These are phyloP conservation scores for Amaranthus tricolor DNA, from an alignment of 179 eudicot species.

Conservation along the genomic window DNA sequence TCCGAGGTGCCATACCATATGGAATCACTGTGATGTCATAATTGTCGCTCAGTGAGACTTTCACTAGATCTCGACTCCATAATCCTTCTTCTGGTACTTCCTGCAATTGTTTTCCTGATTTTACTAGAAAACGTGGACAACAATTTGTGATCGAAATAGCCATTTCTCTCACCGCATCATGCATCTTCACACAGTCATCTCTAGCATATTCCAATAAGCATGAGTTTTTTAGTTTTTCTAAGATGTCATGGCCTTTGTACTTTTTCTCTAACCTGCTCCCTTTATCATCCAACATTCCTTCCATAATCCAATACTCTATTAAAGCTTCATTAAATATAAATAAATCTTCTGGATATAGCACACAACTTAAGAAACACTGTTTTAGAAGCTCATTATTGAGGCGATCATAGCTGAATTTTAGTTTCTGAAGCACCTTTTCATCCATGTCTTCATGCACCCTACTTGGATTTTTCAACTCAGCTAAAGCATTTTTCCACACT, in stretches of 20 bases:
- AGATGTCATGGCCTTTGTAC: constrained; percentile 10
- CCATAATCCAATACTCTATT: constrained; percentile 14
- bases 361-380: constrained; percentile 12
- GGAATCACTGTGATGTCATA: background rate
- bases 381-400: background rate
- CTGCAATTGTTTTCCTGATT: background rate
- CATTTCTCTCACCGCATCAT: constrained; percentile 25
- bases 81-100: constrained; percentile 11
- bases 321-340: background rate
- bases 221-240: constrained; percentile 1
- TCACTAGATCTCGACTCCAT: constrained; percentile 20
- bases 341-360: constrained; percentile 13
- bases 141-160: constrained; percentile 2
- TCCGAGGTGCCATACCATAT: constrained; percentile 7
- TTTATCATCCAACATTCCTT: constrained; percentile 15
- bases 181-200: constrained; percentile 11
- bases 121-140: constrained; percentile 6
- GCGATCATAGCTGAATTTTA: constrained; percentile 18
- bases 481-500: constrained; percentile 16
- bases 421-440: background rate
- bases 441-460: background rate
- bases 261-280: background rate
- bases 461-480: constrained; percentile 8
- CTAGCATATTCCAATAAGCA: constrained; percentile 6
- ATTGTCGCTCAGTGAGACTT: constrained; percentile 9